Base-by-base conservation (phyloP, 2,329 filamentous ascomycete genomes). In the Colletotrichum cereale region DNA sequence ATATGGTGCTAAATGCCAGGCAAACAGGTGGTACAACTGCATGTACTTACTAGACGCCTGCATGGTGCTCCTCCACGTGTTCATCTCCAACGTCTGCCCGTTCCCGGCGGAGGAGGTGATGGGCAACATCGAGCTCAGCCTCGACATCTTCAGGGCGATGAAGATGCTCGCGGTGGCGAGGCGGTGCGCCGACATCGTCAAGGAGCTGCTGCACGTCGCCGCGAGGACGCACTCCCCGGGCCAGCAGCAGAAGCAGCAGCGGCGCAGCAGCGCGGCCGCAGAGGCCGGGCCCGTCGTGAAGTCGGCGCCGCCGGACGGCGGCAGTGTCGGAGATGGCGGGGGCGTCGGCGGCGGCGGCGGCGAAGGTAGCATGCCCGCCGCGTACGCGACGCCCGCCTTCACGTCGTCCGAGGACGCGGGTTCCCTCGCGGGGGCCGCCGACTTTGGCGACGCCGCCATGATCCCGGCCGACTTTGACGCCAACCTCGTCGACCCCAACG, bases 61-160 rank as follows among this genome's bases (percentile, higher is more conserved):
- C 58, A 72, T 72, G 69, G 69, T 72, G 4, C 58, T 72, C 24
- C 57, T 72, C 3, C 69, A 72, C 44, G 65, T 69, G 10, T 65
- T 72, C 53, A 72, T 72, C 24, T 68, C 69, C 18, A 72, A 72
- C 53, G 69, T 68, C 29, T 68, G 65, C 38, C 69, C 65, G 1
- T 63, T 69, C 52, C 66, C 69, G 5, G 44, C 58, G 21, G 52
- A 72, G 18, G 58, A 69, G 24, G 58, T 72, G 7, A 72, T 72
- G 29, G 69, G 69, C 26, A 60, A 72, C 58, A 67, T 72, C 36
- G 69, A 69, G 38, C 57, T 72, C 31, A 72, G 69, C 53, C 67
- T 72, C 38, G 69, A 72, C n/a, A 72, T 72, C 29, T 72, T 72
- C 58, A 72, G 55, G 31, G 65, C 69, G 14, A 72, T 72, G 69